Base-by-base conservation (phyloP, 371 early-diverging fungal species). In the Saksenaea vasiformis region DNA sequence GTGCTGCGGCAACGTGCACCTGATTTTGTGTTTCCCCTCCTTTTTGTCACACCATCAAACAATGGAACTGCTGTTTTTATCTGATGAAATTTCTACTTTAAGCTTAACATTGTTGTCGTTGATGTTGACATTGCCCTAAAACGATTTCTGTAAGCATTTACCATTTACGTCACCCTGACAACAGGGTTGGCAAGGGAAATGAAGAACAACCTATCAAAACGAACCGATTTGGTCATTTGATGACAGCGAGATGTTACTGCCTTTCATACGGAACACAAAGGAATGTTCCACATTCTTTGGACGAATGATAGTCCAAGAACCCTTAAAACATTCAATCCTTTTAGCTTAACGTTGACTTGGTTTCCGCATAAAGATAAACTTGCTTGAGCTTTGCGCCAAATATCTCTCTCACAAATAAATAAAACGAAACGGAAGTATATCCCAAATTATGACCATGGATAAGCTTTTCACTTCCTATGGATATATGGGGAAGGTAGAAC, bases 1-100 rank as follows among this genome's bases (percentile, higher is more conserved):
- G 51, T 47, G 51, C 51, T 47, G 51, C 51, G 26, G 26, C 24
- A 47, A 47, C 51, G 51, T 47, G 51, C 51, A 47, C 51, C 51
- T 47, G 22, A 47, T 47, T 47, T 47, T 47, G 51, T 47, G 51
- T 47, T 7, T 22, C 51, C 51, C n/a, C 10, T 22, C 22, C 10
- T 10, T 22, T 19, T 22, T 47, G 51, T 47, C 51, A 47, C 51
- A 47, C 51, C 51, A 47, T 47, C 22, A 0, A 47, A 47, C 51
- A 47, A 47, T 47, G 24, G 51, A 41, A n/a, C 5, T 41, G 11
- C 39, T 22, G 22, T 22, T 22, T 47, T 47, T 47, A 17, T 47
- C 51, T 22, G 51, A 22, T 47, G 51, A 47, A 47, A 47, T 47
- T 47, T 22, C 51, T 22, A 47, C 24, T 47, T 47, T 22, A 47